These are phyloP conservation scores for Kokia cookei DNA, from an alignment of 441 rosid genomes.

Conservation along the genomic window DNA sequence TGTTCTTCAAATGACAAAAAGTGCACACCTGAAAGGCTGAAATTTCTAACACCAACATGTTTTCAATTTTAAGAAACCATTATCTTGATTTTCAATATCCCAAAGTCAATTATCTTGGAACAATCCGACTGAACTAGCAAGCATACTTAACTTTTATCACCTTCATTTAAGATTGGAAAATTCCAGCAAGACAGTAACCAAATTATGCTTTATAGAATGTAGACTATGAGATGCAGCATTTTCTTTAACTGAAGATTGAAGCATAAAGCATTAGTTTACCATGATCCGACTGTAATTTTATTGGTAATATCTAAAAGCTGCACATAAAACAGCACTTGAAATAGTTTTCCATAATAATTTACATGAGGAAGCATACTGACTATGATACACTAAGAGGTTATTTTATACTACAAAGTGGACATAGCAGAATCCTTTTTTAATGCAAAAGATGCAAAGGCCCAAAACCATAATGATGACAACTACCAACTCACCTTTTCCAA, in stretches of 20 bases:
- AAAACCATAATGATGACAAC: slow-evolving; percentile 2
- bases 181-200: neutral
- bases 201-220: neutral
- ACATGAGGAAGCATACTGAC: neutral
- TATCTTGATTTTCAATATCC: neutral
- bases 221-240: neutral
- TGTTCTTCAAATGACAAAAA: neutral
- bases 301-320: neutral
- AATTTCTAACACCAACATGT: neutral
- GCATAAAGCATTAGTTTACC: slow-evolving; percentile 1
- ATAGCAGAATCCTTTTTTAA: neutral
- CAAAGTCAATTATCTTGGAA: neutral
- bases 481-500: slow-evolving; percentile 80
- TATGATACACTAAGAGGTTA: slow-evolving; percentile 1
- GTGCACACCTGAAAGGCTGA: neutral
- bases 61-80: neutral
- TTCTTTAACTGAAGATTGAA: neutral
- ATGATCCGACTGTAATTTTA: neutral
- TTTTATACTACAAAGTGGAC: neutral
- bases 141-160: neutral
- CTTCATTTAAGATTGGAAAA: neutral
- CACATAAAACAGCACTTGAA: neutral
- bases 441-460: neutral
- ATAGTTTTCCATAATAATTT: neutral
- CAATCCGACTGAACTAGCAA: neutral